These are phyloP conservation scores for Pseudogymnoascus sp. DNA, from an alignment of 2,329 filamentous ascomycete species.

Conservation along the genomic window DNA sequence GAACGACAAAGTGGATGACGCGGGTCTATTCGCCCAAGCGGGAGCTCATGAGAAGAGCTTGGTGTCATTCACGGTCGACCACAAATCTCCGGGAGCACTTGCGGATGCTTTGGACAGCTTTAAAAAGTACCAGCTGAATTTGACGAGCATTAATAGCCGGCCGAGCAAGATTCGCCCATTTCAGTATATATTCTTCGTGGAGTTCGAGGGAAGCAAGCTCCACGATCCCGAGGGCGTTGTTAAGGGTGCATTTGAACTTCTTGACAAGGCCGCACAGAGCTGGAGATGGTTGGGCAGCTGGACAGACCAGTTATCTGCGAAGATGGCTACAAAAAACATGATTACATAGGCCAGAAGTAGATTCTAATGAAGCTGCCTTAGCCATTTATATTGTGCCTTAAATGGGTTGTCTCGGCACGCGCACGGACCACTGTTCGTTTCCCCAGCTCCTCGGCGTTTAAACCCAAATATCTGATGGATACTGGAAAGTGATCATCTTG, in stretches of 20 bases:
- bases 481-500: not conserved
- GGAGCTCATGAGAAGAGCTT: slow-evolving; percentile 51
- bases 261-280: slow-evolving; percentile 48
- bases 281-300: slow-evolving; percentile 66
- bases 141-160: slow-evolving; percentile 84
- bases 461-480: not conserved
- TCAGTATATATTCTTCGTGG: slow-evolving; percentile 92
- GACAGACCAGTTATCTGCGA: slow-evolving; percentile 30
- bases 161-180: slow-evolving; percentile 69
- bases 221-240: slow-evolving; percentile 50
- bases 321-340: not conserved
- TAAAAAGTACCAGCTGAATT: slow-evolving; percentile 60
- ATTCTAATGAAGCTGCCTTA: not conserved
- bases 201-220: slow-evolving; percentile 61
- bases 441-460: not conserved
- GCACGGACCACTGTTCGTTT: not conserved
- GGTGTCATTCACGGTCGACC: slow-evolving; percentile 74
- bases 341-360: not conserved
- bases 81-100: slow-evolving; percentile 70
- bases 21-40: not conserved
- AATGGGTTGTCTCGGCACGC: not conserved
- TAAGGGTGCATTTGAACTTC: slow-evolving; percentile 48
- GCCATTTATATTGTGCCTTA: not conserved
- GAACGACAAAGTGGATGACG: slow-evolving; percentile 13
- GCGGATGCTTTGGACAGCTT: slow-evolving; percentile 77